phyloP scores from a whole-genome alignment of 1,139 yeast species.

The Yamadazyma sp. region DNA sequence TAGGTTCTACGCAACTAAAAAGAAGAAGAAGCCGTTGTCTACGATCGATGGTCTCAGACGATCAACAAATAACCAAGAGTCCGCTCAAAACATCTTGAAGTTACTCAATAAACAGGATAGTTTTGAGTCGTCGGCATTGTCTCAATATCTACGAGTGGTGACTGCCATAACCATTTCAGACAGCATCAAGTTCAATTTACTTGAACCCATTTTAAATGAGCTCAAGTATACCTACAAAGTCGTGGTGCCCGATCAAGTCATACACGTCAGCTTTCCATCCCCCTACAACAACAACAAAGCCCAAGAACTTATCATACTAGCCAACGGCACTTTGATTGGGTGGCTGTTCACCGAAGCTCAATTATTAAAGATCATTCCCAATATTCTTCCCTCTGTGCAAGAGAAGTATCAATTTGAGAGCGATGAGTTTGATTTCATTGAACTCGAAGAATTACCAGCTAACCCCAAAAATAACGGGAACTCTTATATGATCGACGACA shows the following conservation, averaged over 20 bases:
- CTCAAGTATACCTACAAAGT: conserved; percentile 17
- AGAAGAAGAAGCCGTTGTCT: conserved; percentile 17
- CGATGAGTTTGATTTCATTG: conserved; percentile 88
- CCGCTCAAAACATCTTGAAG: conserved; percentile 13
- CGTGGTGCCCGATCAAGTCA: conserved; percentile 73
- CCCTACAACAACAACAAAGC: too few relatives aligned
- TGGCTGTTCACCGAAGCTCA: conserved; percentile 72
- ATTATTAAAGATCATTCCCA: conserved; percentile 49
- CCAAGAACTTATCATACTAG: conserved; percentile 59
- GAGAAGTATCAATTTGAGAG: conserved; percentile 60
- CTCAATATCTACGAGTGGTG: conserved; percentile 13
- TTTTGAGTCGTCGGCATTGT: conserved; percentile 9
- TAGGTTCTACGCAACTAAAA: conserved; percentile 3
- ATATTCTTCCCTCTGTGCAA: conserved; percentile 29
- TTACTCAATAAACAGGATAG: conserved; percentile 11
- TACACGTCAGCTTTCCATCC: conserved; percentile 25
- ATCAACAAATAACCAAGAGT: conserved; percentile 15
- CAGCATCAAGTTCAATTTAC: conserved; percentile 12
- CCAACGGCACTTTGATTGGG: conserved; percentile 75
- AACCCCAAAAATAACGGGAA: conserved; percentile 28
- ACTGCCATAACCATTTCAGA: conserved; percentile 18
- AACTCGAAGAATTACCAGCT: conserved; percentile 31
- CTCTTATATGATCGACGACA: conserved; percentile 64
- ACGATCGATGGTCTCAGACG: conserved; percentile 18
- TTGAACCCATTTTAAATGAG: conserved; percentile 1